Evolutionary conservation across 225 moss, liverwort and hornwort genomes (phyloP), one percentile per base, ranked within the genome.

Genomic region (Polytrichum commune): DNA sequence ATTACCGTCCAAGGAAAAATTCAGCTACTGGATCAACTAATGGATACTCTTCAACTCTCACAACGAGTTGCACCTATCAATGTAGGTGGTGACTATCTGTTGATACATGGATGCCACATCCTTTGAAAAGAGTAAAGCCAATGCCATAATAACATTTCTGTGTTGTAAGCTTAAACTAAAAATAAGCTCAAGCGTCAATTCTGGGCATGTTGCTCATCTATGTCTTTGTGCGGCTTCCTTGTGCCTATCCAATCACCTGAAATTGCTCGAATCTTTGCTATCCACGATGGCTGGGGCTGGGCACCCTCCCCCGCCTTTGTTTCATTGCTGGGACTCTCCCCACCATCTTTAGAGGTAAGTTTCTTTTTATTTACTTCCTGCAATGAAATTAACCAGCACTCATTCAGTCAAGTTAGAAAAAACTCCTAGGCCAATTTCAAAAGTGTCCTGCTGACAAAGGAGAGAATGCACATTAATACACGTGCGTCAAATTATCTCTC

Each of bases 321-420:
- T 70, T 66, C 62, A 54, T 58, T 73, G 19, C 53, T 29, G 32
- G 27, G 65, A 63, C 60, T 69, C 32, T 69, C 77, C 56, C 22
- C 7, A 56, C 53, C 63, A 35, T 33, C 35, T 4, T 29, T 30
- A 61, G 27, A 67, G 22, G 33, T 65, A 73, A 65, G 65, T 61
- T 79, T 75, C 28, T 60, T 53, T 61, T 27, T 30, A 55, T 62
- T 24, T 27, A 35, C 38, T 61, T 65, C 62, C 81, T 85, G 76
- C 68, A 78, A 26, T 63, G 33, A 25, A 2, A 54, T 55, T 60
- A 73, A 5, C 5, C 63, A 23, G 46, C 22, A n/a, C 9, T 5
- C n/a, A n/a, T n/a, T n/a, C n/a, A n/a, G n/a, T n/a, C n/a, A n/a
- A 78, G 75, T 46, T 65, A 69, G 29, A 60, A 75, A 33, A 66